Base-by-base conservation (phyloP, 78 protist species). In the Dictyostelium citrinum region DNA sequence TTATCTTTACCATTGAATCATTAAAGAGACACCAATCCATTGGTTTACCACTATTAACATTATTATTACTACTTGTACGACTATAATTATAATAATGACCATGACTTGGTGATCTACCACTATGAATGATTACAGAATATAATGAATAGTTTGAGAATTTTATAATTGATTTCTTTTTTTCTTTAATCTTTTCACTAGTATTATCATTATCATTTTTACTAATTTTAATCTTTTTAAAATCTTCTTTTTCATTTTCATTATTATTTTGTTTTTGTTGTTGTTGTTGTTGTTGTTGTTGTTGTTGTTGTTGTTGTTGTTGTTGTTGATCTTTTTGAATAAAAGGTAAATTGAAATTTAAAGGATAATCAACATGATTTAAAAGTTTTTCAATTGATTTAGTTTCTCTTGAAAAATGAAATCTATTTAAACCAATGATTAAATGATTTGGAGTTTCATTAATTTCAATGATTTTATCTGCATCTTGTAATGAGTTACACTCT, bases 11-110 rank as follows among this genome's bases (percentile, higher is more conserved):
- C 37, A 31, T 70, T 29, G 60, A 35, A 51, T 83, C 90, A 83
- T 83, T 83, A 49, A 83, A 72, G 5, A 70, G 27, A 83, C 90
- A 83, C 90, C 90, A 83, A 83, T 83, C 90, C 33, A 41, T 6
- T 58, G 61, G 71, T 64, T 39, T 82, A 8, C 27, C 27, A 24
- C 3, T 70, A 61, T 1, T n/a, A n/a, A n/a, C n/a, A n/a, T n/a
- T 20, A 24, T 39, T 7, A 8, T 9, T 37, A 5, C 2, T 70
- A 41, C 74, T 81, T 4, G 67, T 10, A 35, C 60, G 51, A 9
- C 81, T 39, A 72, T 83, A 83, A 11, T 27, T 72, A 51, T 45
- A 83, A 37, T 83, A 83, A 43, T 83, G 90, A n/a, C 90, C 90
- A 35, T 70, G 55, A 1, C 41, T 20, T 5, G 31, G 45, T 5